Percentiles rank a stretch among this genome's conserved stretches.
Conservation (phyloP, 1,139 yeast genomes). For the Geotrichum siamense region DNA sequence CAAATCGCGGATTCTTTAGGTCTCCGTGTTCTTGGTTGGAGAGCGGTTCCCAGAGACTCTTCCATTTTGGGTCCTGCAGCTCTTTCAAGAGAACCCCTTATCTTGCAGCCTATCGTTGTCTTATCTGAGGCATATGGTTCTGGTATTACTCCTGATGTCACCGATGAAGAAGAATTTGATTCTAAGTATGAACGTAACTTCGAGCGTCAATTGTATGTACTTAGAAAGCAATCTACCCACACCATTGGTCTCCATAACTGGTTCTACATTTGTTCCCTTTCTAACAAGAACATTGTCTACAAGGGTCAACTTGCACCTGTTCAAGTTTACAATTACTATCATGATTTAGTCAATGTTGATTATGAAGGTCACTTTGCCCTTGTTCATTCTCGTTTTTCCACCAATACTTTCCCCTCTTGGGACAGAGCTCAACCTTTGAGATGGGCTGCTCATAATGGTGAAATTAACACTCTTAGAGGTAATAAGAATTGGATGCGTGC, state of each 20-base stretch:
- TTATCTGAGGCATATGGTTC: slow-evolving; percentile 50
- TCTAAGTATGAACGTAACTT: slow-evolving; percentile 54
- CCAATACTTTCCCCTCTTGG: slow-evolving; percentile 98
- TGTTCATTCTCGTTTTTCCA: slow-evolving; percentile 95
- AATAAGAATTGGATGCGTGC: slow-evolving; percentile 99
- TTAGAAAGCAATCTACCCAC: slow-evolving; percentile 85
- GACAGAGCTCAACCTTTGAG: slow-evolving; percentile 98
- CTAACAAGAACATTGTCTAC: slow-evolving; percentile 85
- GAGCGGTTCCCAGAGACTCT: slow-evolving; percentile 92
- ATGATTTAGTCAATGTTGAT: slow-evolving; percentile 85
- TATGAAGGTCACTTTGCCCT: slow-evolving; percentile 94
- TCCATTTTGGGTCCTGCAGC: slow-evolving; percentile 93
- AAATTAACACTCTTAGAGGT: slow-evolving; percentile 93
- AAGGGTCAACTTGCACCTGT: slow-evolving; percentile 97
- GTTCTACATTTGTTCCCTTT: slow-evolving; percentile 93
- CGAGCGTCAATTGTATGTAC: slow-evolving; percentile 75
- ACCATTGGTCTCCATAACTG: slow-evolving; percentile 91
- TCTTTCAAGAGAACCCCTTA: slow-evolving; percentile 82
- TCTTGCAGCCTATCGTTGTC: slow-evolving; percentile 83
- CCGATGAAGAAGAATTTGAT: slow-evolving; percentile 46
- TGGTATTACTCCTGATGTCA: slow-evolving; percentile 27
- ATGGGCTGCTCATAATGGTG: slow-evolving; percentile 98
- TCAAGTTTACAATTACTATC: slow-evolving; percentile 91
- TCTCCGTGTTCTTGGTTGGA: slow-evolving; percentile 85
- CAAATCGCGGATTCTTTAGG: slow-evolving; percentile 70